Base-by-base conservation (phyloP, 352 stramenopile genomes). In the Lagenidium giganteum region DNA sequence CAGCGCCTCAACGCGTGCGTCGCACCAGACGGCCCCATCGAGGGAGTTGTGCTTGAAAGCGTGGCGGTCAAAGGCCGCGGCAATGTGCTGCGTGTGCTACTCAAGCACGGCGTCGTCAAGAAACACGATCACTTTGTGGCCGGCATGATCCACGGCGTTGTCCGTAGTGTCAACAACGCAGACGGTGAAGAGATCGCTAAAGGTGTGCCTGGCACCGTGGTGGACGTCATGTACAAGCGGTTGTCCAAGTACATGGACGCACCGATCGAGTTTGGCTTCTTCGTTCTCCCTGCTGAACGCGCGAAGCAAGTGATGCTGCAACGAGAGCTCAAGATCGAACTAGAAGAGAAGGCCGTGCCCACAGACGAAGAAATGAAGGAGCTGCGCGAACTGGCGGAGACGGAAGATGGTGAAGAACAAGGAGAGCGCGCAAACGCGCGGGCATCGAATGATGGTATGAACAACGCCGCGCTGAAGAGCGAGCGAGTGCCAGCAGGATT, bases 241-340 rank as follows among this genome's bases (percentile, higher is more conserved):
- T 78, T 82, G 41, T 79, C 69, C 1, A 82, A 77, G 52, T 70
- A 83, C 35, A 64, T 79, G 16, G 76, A 88, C 38, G 67, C 74
- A 39, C 76, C 76, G 8, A 83, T 87, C 32, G 73, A 86, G 38
- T 64, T 76, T 23, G 66, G 67, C 8, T 86, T 88, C 51, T 83
- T 83, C 26, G 76, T 77, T 17, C 44, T 86, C 16, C 33, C 59
- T 12, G 67, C 83, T 53, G 52, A 48, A 14, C 57, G 67, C 20
- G 67, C 73, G 5, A 77, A 79, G 56, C 66, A 76, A 32, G 67
- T 86, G 23, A 50, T 86, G 18, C n/a, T n/a, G n/a, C n/a, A n/a
- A n/a, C n/a, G n/a, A n/a, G n/a, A n/a, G n/a, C n/a, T n/a, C n/a
- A n/a, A n/a, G n/a, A n/a, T n/a, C n/a, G n/a, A n/a, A n/a, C n/a